These are phyloP conservation scores for Lentinula sp. DNA, from an alignment of 768 basidiomycete genomes.

Conservation along the genomic window DNA sequence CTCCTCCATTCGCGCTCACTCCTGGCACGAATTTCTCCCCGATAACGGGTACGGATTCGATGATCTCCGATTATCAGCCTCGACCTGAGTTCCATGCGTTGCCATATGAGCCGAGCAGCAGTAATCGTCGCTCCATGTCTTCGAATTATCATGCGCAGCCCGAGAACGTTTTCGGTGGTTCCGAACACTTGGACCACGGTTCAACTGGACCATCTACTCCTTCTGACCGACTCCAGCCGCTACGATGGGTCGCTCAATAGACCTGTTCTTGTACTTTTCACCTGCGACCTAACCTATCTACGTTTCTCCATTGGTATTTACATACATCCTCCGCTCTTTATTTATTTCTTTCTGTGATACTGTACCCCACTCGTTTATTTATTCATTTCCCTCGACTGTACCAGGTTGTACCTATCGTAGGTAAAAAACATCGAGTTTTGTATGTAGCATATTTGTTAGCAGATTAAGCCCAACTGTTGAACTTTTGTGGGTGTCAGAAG, in stretches of 20 bases:
- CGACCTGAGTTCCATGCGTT: not conserved
- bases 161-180: not conserved
- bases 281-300: not conserved
- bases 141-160: not conserved
- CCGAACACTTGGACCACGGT: not conserved
- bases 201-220: not conserved
- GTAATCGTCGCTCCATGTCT: not conserved
- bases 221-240: not conserved
- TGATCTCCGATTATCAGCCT: not conserved
- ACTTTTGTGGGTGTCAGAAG: too few relatives aligned
- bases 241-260: not conserved
- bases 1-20: not conserved
- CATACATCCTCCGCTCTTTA: not conserved
- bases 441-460: not conserved
- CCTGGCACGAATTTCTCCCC: not conserved
- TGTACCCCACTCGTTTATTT: not conserved
- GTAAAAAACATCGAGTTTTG: not conserved
- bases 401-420: not conserved
- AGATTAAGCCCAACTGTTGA: too few relatives aligned
- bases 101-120: not conserved
- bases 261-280: not conserved
- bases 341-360: not conserved
- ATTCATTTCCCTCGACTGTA: not conserved
- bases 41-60: not conserved
- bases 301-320: not conserved